These are phyloP conservation scores for Suillus occidentalis DNA, from an alignment of 768 basidiomycete genomes.

Conservation along the genomic window DNA sequence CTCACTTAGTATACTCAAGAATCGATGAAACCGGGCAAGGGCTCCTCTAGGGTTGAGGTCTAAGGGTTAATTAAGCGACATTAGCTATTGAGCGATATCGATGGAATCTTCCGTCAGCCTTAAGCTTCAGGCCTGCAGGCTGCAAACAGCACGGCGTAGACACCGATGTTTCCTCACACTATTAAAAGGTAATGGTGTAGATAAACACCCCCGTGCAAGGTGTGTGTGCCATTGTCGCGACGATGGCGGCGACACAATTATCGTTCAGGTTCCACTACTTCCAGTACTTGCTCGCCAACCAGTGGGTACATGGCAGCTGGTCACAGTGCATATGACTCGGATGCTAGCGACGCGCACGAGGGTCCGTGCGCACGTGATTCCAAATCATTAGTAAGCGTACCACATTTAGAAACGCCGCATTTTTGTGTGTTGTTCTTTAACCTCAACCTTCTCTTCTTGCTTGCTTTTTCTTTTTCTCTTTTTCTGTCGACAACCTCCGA, in stretches of 20 bases:
- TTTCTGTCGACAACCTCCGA: slow-evolving; percentile 30
- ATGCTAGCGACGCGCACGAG: too few relatives aligned
- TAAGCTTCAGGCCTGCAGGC: too few relatives aligned
- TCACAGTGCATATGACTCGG: too few relatives aligned
- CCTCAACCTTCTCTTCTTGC: slow-evolving; percentile 21
- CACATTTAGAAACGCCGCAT: slow-evolving; percentile 5
- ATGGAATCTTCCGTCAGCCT: not conserved
- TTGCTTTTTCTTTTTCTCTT: slow-evolving; percentile 26
- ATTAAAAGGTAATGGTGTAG: not conserved
- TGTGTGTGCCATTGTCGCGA: too few relatives aligned
- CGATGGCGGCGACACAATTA: too few relatives aligned
- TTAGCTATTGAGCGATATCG: not conserved
- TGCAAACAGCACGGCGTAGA: not conserved
- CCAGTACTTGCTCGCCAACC: too few relatives aligned
- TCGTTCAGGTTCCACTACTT: too few relatives aligned
- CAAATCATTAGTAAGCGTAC: not conserved
- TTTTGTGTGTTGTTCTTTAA: slow-evolving; percentile 12
- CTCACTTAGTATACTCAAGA: not conserved
- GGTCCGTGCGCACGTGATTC: slow-evolving; percentile 31
- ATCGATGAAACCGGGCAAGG: not conserved
- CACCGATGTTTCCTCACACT: not conserved
- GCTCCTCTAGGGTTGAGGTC: not conserved
- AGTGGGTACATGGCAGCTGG: too few relatives aligned
- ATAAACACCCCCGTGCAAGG: too few relatives aligned
- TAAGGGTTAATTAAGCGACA: not conserved